Evolutionary conservation across 176 grass and related monocot genomes (phyloP).

Genomic region (Miscanthus lutarioriparius): DNA sequence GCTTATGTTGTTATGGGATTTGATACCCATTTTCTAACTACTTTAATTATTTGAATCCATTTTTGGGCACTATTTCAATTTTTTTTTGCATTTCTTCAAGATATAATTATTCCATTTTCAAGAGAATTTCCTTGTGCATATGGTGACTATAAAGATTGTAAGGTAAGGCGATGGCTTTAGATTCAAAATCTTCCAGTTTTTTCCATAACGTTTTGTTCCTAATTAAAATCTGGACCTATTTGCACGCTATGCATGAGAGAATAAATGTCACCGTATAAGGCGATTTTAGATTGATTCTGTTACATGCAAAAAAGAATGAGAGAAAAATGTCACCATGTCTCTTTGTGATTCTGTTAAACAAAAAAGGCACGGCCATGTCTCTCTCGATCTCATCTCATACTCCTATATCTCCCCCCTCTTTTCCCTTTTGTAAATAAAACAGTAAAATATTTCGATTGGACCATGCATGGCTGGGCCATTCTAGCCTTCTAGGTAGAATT

Average conservation of each 20-base stretch:
- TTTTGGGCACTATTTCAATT: not conserved
- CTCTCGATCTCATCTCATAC: conserved; percentile 37
- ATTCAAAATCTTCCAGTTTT: conserved; percentile 36
- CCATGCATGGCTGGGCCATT: conserved; percentile 22
- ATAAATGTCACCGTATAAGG: conserved; percentile 29
- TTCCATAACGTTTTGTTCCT: too few species aligned
- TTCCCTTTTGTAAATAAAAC: conserved; percentile 9
- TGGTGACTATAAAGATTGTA: conserved; percentile 1
- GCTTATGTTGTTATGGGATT: not conserved
- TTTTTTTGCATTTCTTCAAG: not conserved
- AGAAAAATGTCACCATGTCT: too few species aligned
- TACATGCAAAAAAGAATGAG: conserved; percentile 55
- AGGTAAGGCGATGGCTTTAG: conserved; percentile 19
- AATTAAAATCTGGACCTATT: too few species aligned
- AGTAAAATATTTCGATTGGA: conserved; percentile 37
- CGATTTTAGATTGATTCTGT: too few species aligned
- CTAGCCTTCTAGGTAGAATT: not conserved
- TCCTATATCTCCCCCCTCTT: not conserved
- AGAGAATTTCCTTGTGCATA: conserved; percentile 14
- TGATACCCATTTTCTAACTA: conserved; percentile 19
- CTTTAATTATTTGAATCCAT: not conserved
- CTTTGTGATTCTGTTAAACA: conserved; percentile 2
- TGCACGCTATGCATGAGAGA: conserved; percentile 21
- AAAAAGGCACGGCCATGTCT: conserved; percentile 30
- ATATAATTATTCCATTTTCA: not conserved